phyloP scores from a whole-genome alignment of 1,284 basidiomycete species.

The Schizopora paradoxa region DNA sequence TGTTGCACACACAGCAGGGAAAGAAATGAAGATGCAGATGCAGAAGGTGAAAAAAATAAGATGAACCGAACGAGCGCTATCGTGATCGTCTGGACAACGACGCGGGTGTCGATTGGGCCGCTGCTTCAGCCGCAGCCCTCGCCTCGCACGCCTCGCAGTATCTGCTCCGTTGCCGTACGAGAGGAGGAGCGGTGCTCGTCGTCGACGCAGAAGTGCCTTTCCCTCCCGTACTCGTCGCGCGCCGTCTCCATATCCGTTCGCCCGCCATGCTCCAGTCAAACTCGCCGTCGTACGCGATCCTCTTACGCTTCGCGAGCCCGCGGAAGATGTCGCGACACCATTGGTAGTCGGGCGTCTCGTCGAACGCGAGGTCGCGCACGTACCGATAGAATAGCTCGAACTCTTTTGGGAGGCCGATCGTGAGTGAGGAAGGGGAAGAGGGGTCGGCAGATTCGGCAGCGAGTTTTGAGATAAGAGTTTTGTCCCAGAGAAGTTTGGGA shows the following conservation, averaged over 20 bases:
- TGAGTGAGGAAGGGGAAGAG: conserved; percentile 54
- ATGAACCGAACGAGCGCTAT: not conserved
- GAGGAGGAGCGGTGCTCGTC: not conserved
- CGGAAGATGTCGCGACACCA: conserved; percentile 80
- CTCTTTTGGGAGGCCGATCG: conserved; percentile 80
- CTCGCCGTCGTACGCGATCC: conserved; percentile 49
- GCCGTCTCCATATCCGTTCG: conserved; percentile 13
- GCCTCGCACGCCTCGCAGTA: conserved; percentile 18
- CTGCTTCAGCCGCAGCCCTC: conserved; percentile 10
- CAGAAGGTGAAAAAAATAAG: too few relatives aligned
- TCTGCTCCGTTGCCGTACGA: conserved; percentile 8
- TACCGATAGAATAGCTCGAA: conserved; percentile 87
- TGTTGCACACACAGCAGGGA: too few relatives aligned
- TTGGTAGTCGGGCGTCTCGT: conserved; percentile 88
- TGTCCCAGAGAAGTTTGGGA: conserved; percentile 49
- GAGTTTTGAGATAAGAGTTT: conserved; percentile 66
- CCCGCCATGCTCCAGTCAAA: conserved; percentile 40
- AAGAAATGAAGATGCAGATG: too few relatives aligned
- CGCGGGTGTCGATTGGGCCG: conserved; percentile 6
- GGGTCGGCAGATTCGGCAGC: conserved; percentile 51
- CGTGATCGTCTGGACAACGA: conserved; percentile 11
- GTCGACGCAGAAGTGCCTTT: conserved; percentile 4
- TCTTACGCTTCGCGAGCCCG: conserved; percentile 48
- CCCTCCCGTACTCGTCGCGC: not conserved
- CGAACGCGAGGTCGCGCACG: conserved; percentile 81